phyloP scores from a whole-genome alignment of 306 rosid genomes.

The Vicia villosa region DNA sequence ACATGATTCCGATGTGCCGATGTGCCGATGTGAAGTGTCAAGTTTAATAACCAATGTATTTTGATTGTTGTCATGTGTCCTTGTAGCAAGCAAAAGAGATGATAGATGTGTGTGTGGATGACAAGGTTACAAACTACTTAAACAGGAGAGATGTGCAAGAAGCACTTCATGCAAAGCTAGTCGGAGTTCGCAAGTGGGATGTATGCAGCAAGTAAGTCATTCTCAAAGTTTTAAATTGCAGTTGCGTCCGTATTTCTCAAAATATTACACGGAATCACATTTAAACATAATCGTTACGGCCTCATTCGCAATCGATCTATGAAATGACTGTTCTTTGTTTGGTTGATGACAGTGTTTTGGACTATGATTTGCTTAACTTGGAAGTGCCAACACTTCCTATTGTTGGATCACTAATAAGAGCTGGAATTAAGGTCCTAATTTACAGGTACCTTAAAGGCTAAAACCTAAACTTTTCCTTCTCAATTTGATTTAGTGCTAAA shows the following conservation, averaged over 20 bases:
- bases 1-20: no score
- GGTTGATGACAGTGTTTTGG: slow-evolving; percentile 56
- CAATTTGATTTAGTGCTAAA: slow-evolving; percentile 18
- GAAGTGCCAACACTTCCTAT: slow-evolving; percentile 84
- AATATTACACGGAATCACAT: no score
- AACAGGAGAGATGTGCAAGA: slow-evolving; percentile 78
- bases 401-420: slow-evolving; percentile 67
- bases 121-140: slow-evolving; percentile 79
- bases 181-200: slow-evolving; percentile 82
- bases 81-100: slow-evolving; percentile 69
- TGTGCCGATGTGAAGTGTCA: no score
- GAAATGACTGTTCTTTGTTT: slow-evolving; percentile 13
- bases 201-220: slow-evolving; percentile 83
- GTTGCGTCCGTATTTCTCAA: neutral
- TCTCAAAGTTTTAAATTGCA: neutral
- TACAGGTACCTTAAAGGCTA: slow-evolving; percentile 66
- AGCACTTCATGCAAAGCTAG: slow-evolving; percentile 85
- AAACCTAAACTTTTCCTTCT: neutral
- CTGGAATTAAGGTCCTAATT: slow-evolving; percentile 78
- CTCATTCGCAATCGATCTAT: no score
- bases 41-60: slow-evolving; percentile 21
- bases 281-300: no score
- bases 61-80: neutral
- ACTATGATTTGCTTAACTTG: slow-evolving; percentile 78
- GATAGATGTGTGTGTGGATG: slow-evolving; percentile 94